Evolutionary conservation across 352 stramenopile species (phyloP), one percentile per base, ranked within the genome.

Genomic region (Phytophthora hybrid): DNA sequence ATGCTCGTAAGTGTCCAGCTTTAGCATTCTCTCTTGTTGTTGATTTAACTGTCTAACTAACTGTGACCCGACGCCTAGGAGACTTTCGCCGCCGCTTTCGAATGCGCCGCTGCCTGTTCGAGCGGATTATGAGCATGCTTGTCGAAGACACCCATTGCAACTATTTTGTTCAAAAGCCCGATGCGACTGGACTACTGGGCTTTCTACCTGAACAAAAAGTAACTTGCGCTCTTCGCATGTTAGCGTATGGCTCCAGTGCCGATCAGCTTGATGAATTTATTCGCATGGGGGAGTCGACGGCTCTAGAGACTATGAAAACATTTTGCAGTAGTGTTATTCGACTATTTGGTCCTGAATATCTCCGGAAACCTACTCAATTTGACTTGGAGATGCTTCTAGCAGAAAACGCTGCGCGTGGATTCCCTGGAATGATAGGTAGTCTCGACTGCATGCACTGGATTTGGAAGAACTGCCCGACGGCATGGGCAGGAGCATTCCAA

Each of bases 391-490:
- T 21, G 4, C 56, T 71, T 7, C 18, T 57, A 23, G 21, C 16
- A 1, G 54, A 61, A 51, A 49, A 66, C 18, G 37, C 2, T 6
- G 9, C 23, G 10, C 16, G 23, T 26, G 56, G 56, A 5, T 71
- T 71, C 10, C 21, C 52, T 16, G 64, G 56, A 13, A 71, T 71
- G 56, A n/a, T 66, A 4, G 56, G 55, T 8, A 71, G 64, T 41
- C 29, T 71, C 5, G 56, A 71, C 14, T 65, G 56, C 47, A 71
- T 66, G 64, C 56, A 65, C 19, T 57, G 64, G 34, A 14, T 6
- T 3, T 65, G 64, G 47, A 57, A 70, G 9, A 71, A 62, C 6
- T 61, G 46, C 18, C 64, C 56, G n/a, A 65, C 32, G 1, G n/a
- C 64, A 23, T 71, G 47, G 64, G 64, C 56, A 18, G 56, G 64